Evolutionary conservation across 208 protist species (phyloP).

Genomic region (Novymonas esmeraldas): DNA sequence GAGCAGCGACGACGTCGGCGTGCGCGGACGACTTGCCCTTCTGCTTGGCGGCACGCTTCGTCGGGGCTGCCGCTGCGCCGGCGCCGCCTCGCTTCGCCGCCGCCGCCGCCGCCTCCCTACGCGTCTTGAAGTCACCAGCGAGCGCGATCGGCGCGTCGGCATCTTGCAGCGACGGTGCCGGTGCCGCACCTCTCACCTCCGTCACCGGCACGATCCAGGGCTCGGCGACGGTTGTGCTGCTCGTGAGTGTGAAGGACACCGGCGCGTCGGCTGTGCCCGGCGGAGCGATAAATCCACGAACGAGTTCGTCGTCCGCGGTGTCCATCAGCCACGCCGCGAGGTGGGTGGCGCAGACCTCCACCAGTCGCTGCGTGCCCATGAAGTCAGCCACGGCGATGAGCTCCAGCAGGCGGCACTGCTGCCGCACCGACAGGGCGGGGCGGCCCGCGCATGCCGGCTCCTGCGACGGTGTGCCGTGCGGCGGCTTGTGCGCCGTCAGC

Average conservation of each 20-base stretch:
- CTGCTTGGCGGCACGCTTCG: background rate
- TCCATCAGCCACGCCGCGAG: constrained; percentile 68
- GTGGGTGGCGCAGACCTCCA: constrained; percentile 45
- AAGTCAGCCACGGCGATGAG: constrained; percentile 64
- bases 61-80: background rate
- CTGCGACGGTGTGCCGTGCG: background rate
- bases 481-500: constrained; percentile 10
- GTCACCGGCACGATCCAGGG: constrained; percentile 15
- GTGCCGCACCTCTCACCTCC: too few species aligned
- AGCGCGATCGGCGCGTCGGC: background rate
- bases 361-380: constrained; percentile 46
- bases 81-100: background rate
- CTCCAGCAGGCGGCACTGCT: constrained; percentile 59
- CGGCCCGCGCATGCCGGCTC: background rate
- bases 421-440: constrained; percentile 6
- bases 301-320: constrained; percentile 50
- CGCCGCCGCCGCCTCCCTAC: background rate
- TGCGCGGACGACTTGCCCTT: too few species aligned
- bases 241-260: background rate
- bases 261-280: background rate
- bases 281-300: background rate
- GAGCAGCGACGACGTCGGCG: too few species aligned
- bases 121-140: background rate
- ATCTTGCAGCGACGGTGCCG: background rate
- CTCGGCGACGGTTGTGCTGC: constrained; percentile 10